Evolutionary conservation across 352 stramenopile genomes (phyloP).

Genomic region (Phytopythium oedochilum): DNA sequence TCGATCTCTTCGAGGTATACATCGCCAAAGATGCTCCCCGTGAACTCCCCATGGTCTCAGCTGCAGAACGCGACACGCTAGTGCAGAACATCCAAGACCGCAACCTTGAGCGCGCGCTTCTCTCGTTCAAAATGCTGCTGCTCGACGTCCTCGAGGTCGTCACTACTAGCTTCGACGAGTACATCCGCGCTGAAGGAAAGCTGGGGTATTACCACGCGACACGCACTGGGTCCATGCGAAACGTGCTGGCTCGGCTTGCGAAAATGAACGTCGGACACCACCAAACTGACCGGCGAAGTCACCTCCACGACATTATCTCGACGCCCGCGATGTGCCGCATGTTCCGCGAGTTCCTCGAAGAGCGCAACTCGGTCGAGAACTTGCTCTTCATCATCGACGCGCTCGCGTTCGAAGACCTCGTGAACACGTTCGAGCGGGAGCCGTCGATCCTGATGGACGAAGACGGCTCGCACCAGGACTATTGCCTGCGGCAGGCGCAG

Average conservation of each 20-base stretch:
- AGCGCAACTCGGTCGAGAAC: slow-evolving; percentile 52
- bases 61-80: slow-evolving; percentile 38
- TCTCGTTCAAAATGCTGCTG: slow-evolving; percentile 60
- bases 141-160: slow-evolving; percentile 56
- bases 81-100: slow-evolving; percentile 38
- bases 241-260: slow-evolving; percentile 45
- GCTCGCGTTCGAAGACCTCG: slow-evolving; percentile 58
- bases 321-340: slow-evolving; percentile 42
- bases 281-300: slow-evolving; percentile 28
- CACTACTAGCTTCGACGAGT: slow-evolving; percentile 53
- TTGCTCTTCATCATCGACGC: slow-evolving; percentile 67
- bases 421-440: slow-evolving; percentile 40
- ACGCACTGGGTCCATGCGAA: slow-evolving; percentile 35
- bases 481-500: slow-evolving; percentile 51
- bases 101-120: slow-evolving; percentile 32
- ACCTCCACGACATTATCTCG: slow-evolving; percentile 49
- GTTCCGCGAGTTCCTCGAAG: slow-evolving; percentile 54
- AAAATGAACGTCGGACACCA: slow-evolving; percentile 28
- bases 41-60: slow-evolving; percentile 46
- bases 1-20: slow-evolving; percentile 58
- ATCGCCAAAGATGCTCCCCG: slow-evolving; percentile 28
- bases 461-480: slow-evolving; percentile 40
- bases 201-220: slow-evolving; percentile 37
- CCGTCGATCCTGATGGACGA: slow-evolving; percentile 6
- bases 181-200: slow-evolving; percentile 28